phyloP scores from a whole-genome alignment of 441 rosid species.

The Mallotus japonicus region DNA sequence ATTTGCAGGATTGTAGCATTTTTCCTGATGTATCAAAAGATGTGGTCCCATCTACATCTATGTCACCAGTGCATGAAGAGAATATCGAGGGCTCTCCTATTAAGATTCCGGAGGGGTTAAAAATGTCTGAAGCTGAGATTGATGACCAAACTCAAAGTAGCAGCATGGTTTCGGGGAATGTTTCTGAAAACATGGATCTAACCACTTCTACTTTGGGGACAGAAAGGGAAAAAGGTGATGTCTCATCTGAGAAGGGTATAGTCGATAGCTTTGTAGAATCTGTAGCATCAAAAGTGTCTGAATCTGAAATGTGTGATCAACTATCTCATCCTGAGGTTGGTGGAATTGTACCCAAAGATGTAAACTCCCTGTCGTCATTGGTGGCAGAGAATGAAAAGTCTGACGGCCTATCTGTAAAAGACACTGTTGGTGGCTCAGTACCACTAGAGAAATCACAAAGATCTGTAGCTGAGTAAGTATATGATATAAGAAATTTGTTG shows the following conservation, averaged over 20 bases:
- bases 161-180: not conserved
- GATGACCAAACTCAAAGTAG: constrained; percentile 6
- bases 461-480: constrained; percentile 15
- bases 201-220: not conserved
- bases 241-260: constrained; percentile 4
- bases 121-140: constrained; percentile 19
- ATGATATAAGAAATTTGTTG: constrained; percentile 5
- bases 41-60: not conserved
- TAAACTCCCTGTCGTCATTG: constrained; percentile 4
- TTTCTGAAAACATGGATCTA: not conserved
- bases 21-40: constrained; percentile 5
- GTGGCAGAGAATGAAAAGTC: constrained; percentile 10
- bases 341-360: constrained; percentile 2
- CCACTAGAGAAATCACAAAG: constrained; percentile 18
- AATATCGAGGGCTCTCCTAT: not conserved
- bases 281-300: not conserved
- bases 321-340: constrained; percentile 11
- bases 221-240: constrained; percentile 5
- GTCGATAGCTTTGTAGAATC: not conserved
- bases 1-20: not conserved
- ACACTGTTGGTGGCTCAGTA: constrained; percentile 11
- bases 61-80: not conserved
- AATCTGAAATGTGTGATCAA: constrained; percentile 7
- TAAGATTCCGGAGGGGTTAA: not conserved
- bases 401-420: constrained; percentile 11